These are phyloP conservation scores for Effrenium voratum DNA, from an alignment of 73 alveolate genomes.

Conservation along the genomic window DNA sequence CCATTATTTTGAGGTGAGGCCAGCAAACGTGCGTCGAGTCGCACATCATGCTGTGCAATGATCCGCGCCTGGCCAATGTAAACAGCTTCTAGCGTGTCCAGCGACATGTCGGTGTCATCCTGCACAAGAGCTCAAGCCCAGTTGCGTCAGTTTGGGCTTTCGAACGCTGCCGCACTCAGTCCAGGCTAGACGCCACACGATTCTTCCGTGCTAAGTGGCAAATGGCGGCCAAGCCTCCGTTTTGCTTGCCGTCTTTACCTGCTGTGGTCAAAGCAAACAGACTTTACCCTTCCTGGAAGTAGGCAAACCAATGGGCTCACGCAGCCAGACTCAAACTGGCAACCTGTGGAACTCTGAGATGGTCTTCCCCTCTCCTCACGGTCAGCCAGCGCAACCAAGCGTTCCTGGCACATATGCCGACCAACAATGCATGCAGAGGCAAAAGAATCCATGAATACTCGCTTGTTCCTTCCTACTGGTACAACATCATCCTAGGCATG, in stretches of 20 bases:
- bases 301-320: not conserved
- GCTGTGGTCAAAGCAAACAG: too few species aligned
- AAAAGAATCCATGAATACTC: not conserved
- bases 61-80: constrained; percentile 59
- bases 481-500: not conserved
- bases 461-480: not conserved
- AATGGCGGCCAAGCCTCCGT: too few species aligned
- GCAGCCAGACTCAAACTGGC: not conserved
- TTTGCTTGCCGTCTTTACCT: too few species aligned
- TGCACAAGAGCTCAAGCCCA: too few species aligned
- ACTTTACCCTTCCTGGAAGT: too few species aligned
- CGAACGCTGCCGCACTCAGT: too few species aligned
- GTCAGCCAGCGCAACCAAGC: constrained; percentile 12
- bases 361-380: constrained; percentile 5
- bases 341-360: not conserved
- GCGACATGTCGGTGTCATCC: constrained; percentile 82
- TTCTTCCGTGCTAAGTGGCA: too few species aligned
- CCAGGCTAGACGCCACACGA: too few species aligned
- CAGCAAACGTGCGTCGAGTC: not conserved
- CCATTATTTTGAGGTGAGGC: not conserved
- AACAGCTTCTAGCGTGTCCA: constrained; percentile 57
- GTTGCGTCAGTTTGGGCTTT: too few species aligned
- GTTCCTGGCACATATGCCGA: not conserved
- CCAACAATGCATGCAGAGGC: not conserved
- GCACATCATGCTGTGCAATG: not conserved